Evolutionary conservation across 306 rosid genomes (phyloP).

Genomic region (Rosa lucieae): DNA sequence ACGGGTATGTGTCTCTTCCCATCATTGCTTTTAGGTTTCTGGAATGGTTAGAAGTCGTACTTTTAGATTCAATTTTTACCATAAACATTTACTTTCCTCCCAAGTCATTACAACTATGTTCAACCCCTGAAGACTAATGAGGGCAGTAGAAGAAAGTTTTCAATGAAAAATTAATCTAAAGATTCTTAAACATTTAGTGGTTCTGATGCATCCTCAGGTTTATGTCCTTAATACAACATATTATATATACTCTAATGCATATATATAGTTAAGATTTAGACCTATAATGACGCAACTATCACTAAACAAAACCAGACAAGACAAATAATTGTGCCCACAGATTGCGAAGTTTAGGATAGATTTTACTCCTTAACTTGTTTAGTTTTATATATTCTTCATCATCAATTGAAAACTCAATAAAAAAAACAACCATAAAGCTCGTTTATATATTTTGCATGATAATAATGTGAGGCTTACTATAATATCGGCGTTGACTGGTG

Average conservation of each 20-base stretch:
- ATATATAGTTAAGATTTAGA: background rate
- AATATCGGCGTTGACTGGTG: background rate
- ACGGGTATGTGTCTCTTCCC: background rate
- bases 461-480: background rate
- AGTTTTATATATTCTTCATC: background rate
- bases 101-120: background rate
- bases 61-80: background rate
- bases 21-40: background rate
- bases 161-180: background rate
- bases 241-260: background rate
- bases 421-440: background rate
- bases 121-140: no score
- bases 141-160: background rate
- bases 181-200: background rate
- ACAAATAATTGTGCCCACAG: conserved; percentile 1
- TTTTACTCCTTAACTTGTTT: background rate
- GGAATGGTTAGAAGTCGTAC: background rate
- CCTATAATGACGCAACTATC: background rate
- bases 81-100: background rate
- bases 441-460: background rate
- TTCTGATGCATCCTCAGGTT: background rate
- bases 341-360: background rate
- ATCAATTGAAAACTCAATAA: background rate
- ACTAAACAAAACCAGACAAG: background rate
- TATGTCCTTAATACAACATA: background rate